Evolutionary conservation across 1,139 yeast species (phyloP).

Genomic region (Neolecta irregularis): DNA sequence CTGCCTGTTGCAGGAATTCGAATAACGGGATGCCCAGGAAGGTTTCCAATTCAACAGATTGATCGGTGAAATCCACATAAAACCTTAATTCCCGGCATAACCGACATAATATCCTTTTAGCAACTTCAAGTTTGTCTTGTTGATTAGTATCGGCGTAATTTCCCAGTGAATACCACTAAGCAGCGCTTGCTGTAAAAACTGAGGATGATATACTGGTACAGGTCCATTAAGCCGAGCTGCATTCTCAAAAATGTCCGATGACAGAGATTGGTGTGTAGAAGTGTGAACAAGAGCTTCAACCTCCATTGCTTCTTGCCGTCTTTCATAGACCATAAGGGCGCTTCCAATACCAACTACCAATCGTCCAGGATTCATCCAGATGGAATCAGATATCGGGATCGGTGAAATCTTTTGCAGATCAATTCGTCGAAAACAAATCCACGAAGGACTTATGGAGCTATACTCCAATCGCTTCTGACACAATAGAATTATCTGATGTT

Average conservation of each 20-base stretch:
- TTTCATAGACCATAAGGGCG: conserved; percentile 68
- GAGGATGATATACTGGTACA: conserved; percentile 83
- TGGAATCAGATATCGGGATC: conserved; percentile 73
- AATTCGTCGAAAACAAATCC: conserved; percentile 57
- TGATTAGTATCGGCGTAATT: background rate
- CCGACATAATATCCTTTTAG: no score
- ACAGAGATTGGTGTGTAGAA: conserved; percentile 21
- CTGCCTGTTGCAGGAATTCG: no score
- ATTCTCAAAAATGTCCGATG: conserved; percentile 41
- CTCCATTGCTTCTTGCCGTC: conserved; percentile 30
- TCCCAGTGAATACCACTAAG: conserved; percentile 1
- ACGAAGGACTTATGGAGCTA: conserved; percentile 63
- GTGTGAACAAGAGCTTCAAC: conserved; percentile 21
- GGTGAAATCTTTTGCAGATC: conserved; percentile 56
- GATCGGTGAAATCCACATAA: no score
- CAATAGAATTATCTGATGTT: conserved; percentile 44
- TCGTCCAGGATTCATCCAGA: conserved; percentile 69
- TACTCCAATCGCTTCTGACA: conserved; percentile 81
- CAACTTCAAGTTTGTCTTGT: no score
- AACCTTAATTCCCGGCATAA: no score
- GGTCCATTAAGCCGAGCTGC: conserved; percentile 76
- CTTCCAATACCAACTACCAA: conserved; percentile 80
- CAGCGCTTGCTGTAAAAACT: conserved; percentile 34
- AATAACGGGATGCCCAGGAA: no score
- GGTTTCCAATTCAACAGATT: no score